phyloP scores from a whole-genome alignment of 495 filamentous ascomycete species.

The Penicillium soppii region DNA sequence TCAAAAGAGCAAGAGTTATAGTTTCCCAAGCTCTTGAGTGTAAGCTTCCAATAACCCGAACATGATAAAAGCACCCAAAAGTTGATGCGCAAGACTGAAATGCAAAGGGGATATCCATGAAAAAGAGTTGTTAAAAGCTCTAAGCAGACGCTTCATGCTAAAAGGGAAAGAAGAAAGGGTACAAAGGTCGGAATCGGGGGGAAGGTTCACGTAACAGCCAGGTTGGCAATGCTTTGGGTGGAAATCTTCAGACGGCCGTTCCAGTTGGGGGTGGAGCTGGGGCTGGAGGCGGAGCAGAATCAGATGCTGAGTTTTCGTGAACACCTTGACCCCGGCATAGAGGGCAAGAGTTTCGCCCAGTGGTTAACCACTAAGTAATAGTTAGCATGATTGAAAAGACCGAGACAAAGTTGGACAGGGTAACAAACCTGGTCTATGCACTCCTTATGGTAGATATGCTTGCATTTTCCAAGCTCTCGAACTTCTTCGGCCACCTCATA shows the following conservation, averaged over 20 bases:
- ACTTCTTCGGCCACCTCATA: conserved; percentile 66
- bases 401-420: neutral
- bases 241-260: conserved; percentile 18
- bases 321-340: conserved; percentile 73
- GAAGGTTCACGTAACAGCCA: neutral
- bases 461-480: conserved; percentile 63
- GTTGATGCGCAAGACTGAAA: conserved; percentile 10
- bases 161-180: conserved; percentile 19
- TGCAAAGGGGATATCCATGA: conserved; percentile 37
- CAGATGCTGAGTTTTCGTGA: conserved; percentile 22
- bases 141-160: conserved; percentile 42
- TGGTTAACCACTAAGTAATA: conserved; percentile 66
- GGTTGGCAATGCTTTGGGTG: neutral
- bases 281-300: conserved; percentile 18
- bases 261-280: conserved; percentile 18
- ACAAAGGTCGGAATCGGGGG: conserved; percentile 1
- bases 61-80: conserved; percentile 9
- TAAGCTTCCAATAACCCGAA: conserved; percentile 3
- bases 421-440: conserved; percentile 73
- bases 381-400: conserved; percentile 9
- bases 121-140: conserved; percentile 29
- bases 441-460: conserved; percentile 69
- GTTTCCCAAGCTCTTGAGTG: too few species aligned
- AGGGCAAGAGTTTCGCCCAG: conserved; percentile 76
- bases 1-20: too few species aligned